These are phyloP conservation scores for Pseudopithomyces maydicus DNA, from an alignment of 2,329 filamentous ascomycete species.

Conservation along the genomic window DNA sequence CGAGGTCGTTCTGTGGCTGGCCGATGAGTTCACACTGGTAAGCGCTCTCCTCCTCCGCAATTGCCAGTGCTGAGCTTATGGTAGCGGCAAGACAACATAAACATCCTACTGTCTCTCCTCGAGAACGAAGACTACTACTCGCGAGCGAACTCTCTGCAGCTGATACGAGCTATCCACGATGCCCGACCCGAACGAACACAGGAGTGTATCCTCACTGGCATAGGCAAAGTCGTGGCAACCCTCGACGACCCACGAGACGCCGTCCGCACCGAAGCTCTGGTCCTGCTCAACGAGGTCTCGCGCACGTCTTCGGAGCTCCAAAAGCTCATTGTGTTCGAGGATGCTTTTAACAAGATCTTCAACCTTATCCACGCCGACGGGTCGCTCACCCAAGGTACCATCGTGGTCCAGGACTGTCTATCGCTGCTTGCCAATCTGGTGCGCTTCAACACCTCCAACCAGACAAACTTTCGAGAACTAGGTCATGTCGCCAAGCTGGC, in stretches of 20 bases:
- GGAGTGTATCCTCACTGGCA: slow-evolving; percentile 89
- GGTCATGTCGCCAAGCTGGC: slow-evolving; percentile 77
- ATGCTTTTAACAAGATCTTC: slow-evolving; percentile 88
- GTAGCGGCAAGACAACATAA: slow-evolving; percentile 92
- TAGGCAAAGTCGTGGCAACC: slow-evolving; percentile 80
- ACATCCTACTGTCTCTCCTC: slow-evolving; percentile 84
- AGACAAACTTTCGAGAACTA: slow-evolving; percentile 90
- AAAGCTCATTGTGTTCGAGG: slow-evolving; percentile 94
- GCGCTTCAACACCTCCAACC: slow-evolving; percentile 85
- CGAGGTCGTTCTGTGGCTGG: slow-evolving; percentile 93
- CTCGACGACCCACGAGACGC: slow-evolving; percentile 87
- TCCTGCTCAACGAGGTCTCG: slow-evolving; percentile 87
- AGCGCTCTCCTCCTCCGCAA: slow-evolving; percentile 22
- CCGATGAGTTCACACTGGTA: slow-evolving; percentile 95
- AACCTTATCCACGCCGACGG: slow-evolving; percentile 82
- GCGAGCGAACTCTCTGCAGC: slow-evolving; percentile 85
- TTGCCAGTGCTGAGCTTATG: slow-evolving; percentile 56
- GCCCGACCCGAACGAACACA: slow-evolving; percentile 90
- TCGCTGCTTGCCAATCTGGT: slow-evolving; percentile 89
- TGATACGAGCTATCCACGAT: slow-evolving; percentile 82
- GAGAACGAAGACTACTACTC: slow-evolving; percentile 89
- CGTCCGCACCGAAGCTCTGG: slow-evolving; percentile 80
- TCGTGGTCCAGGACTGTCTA: slow-evolving; percentile 89
- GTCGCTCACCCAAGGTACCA: slow-evolving; percentile 78
- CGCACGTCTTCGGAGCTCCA: slow-evolving; percentile 86